Evolutionary conservation across 2,329 filamentous ascomycete species (phyloP).

Genomic region (Ceratocystis alfenasii): DNA sequence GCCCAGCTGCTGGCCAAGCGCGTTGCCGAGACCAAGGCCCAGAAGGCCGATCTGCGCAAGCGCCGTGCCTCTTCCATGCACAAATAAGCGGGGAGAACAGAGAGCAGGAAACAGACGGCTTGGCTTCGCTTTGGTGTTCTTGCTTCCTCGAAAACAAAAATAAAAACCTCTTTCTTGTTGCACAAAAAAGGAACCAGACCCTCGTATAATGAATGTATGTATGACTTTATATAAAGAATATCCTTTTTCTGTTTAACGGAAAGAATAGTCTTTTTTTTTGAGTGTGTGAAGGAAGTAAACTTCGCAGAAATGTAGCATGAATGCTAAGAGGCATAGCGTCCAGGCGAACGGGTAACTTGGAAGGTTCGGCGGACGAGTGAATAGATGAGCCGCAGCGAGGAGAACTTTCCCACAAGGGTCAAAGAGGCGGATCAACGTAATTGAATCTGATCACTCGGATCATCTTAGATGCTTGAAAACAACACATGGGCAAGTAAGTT

Average conservation of each 20-base stretch:
- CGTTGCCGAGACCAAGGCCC: constrained; percentile 88
- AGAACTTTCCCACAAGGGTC: too few relatives aligned
- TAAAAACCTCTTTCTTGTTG: constrained; percentile 11
- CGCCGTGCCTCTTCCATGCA: constrained; percentile 89
- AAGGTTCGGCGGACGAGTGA: too few relatives aligned
- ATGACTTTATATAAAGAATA: neutral
- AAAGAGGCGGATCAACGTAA: too few relatives aligned
- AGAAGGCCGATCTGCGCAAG: constrained; percentile 91
- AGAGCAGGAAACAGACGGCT: neutral
- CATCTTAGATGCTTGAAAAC: constrained; percentile 8
- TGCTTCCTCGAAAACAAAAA: constrained; percentile 17
- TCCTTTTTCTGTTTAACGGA: neutral
- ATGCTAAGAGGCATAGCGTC: too few relatives aligned
- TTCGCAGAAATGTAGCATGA: neutral
- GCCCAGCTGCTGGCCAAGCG: constrained; percentile 92
- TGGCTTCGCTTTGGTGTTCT: neutral
- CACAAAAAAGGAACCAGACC: neutral
- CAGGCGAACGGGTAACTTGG: too few relatives aligned
- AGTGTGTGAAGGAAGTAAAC: neutral
- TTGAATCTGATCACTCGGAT: too few relatives aligned
- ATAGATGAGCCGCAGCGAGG: too few relatives aligned
- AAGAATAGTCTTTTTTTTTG: too few relatives aligned
- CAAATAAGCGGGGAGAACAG: constrained; percentile 49
- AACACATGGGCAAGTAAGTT: neutral
- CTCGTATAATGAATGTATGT: neutral